These are phyloP conservation scores for Bryoerythrophyllum caledonicum DNA, from an alignment of 225 moss, liverwort and hornwort genomes.

Conservation along the genomic window DNA sequence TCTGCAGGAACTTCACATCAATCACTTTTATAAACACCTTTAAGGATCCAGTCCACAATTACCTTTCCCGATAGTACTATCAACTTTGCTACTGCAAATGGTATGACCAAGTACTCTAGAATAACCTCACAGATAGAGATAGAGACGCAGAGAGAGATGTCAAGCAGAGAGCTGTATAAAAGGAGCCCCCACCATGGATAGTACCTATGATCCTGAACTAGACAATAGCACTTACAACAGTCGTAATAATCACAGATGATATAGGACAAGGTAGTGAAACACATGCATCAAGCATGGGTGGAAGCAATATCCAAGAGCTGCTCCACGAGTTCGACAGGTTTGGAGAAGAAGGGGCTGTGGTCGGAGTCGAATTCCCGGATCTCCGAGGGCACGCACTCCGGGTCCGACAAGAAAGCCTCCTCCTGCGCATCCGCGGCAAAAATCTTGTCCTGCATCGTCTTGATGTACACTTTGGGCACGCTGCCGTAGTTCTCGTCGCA, in stretches of 20 bases:
- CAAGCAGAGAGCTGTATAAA: slow-evolving; percentile 13
- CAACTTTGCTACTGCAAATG: slow-evolving; percentile 6
- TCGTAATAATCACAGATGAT: slow-evolving; percentile 10
- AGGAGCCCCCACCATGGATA: slow-evolving; percentile 8
- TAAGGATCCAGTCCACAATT: slow-evolving; percentile 3
- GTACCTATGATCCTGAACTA: background rate
- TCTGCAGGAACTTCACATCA: background rate
- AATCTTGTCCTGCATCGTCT: slow-evolving; percentile 38
- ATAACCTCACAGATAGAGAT: slow-evolving; percentile 25
- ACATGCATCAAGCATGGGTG: slow-evolving; percentile 29
- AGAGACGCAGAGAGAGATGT: slow-evolving; percentile 11
- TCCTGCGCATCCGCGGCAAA: slow-evolving; percentile 33
- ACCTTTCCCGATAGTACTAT: background rate
- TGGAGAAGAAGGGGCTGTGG: slow-evolving; percentile 59
- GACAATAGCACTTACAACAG: slow-evolving; percentile 4
- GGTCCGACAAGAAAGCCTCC: slow-evolving; percentile 40
- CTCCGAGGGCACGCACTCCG: slow-evolving; percentile 30
- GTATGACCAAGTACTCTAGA: background rate
- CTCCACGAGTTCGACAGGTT: slow-evolving; percentile 32
- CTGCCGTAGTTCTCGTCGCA: slow-evolving; percentile 32
- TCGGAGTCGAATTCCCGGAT: slow-evolving; percentile 37
- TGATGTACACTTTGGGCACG: slow-evolving; percentile 46
- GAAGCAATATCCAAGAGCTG: slow-evolving; percentile 41
- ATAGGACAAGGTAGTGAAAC: background rate
- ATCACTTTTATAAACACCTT: background rate